phyloP scores from a whole-genome alignment of 371 early-diverging fungal species.

The Phascolomyces articulosus region DNA sequence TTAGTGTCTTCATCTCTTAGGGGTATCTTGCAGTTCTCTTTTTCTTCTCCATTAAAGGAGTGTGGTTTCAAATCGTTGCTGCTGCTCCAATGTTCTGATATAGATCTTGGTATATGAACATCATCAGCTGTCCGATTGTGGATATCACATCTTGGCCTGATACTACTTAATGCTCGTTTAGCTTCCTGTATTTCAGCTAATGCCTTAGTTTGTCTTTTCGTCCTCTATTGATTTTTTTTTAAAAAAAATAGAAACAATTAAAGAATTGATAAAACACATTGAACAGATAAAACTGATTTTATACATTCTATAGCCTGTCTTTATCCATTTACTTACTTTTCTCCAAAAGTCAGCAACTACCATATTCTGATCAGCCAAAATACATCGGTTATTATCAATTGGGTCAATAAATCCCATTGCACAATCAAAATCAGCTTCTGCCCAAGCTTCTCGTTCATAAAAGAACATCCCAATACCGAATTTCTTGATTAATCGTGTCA shows the following conservation, averaged over 20 bases:
- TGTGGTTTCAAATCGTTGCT: too few species aligned
- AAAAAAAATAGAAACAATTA: too few species aligned
- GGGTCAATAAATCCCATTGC: background rate
- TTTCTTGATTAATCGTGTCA: background rate
- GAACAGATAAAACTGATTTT: too few species aligned
- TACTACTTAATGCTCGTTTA: background rate
- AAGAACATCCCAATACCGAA: conserved; percentile 4
- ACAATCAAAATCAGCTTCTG: background rate
- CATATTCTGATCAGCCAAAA: conserved; percentile 1
- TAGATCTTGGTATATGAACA: background rate
- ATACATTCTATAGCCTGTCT: too few species aligned
- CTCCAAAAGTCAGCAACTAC: background rate
- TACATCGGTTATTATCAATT: background rate
- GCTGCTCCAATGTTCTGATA: background rate
- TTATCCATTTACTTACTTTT: background rate
- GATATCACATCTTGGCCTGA: background rate
- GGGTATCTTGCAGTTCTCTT: background rate
- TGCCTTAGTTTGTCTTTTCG: background rate
- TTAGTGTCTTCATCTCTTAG: background rate
- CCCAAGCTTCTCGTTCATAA: background rate
- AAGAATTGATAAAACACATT: too few species aligned
- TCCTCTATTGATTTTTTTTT: background rate
- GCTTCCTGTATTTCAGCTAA: too few species aligned
- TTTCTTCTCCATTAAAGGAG: too few species aligned
- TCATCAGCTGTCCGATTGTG: background rate